phyloP scores from a whole-genome alignment of 1,284 basidiomycete species.

The Malassezia equina region DNA sequence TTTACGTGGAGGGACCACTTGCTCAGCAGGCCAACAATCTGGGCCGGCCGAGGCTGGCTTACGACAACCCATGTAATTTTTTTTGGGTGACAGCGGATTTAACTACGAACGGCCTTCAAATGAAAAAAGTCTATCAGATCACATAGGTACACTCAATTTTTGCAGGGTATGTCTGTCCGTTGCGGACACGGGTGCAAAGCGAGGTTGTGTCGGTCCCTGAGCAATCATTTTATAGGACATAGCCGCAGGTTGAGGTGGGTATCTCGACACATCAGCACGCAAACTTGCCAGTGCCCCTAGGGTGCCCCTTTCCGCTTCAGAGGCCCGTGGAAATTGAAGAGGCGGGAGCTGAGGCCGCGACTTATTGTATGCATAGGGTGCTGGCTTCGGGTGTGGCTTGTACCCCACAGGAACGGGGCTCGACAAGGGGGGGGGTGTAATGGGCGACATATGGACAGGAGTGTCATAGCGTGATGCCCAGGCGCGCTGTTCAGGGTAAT shows the following conservation, averaged over 20 bases:
- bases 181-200: background rate
- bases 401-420: background rate
- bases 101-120: no score
- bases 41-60: background rate
- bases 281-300: conserved; percentile 3
- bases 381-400: background rate
- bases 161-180: conserved; percentile 13
- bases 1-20: background rate
- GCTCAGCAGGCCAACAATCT: background rate
- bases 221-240: background rate
- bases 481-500: background rate
- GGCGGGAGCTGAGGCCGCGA: background rate
- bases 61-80: background rate
- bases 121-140: background rate
- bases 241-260: background rate
- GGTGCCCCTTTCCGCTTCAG: conserved; percentile 1
- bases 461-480: background rate
- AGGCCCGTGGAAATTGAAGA: background rate
- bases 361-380: background rate
- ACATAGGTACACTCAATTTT: conserved; percentile 16
- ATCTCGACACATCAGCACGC: background rate
- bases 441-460: background rate
- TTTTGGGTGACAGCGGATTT: no score
- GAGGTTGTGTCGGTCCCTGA: background rate
- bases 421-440: background rate